phyloP scores from a whole-genome alignment of 352 stramenopile genomes.

The Phytophthora pluvialis region DNA sequence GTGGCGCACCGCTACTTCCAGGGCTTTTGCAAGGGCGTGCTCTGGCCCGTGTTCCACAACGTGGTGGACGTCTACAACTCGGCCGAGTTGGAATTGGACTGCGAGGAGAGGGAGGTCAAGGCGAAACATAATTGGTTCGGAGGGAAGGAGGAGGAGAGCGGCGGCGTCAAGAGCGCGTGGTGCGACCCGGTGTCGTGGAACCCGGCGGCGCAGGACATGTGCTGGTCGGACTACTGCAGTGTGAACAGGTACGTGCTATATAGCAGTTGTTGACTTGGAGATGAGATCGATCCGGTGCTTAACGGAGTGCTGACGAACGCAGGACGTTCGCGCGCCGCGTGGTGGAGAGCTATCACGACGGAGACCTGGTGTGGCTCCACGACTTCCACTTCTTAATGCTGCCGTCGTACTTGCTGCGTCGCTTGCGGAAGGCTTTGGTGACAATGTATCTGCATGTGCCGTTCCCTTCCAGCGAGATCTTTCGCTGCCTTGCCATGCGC shows the following conservation, averaged over 20 bases:
- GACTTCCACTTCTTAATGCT: conserved; percentile 98
- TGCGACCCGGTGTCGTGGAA: conserved; percentile 80
- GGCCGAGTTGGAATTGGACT: conserved; percentile 68
- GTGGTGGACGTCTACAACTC: conserved; percentile 96
- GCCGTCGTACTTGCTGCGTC: conserved; percentile 95
- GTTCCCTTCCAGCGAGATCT: conserved; percentile 99
- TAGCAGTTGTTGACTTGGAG: not conserved
- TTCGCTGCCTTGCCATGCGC: conserved; percentile 92
- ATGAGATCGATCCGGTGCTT: not conserved
- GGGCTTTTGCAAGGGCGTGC: conserved; percentile 97
- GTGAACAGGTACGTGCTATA: conserved; percentile 52
- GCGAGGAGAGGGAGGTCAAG: conserved; percentile 22
- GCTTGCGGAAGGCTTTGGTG: conserved; percentile 92
- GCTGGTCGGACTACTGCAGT: conserved; percentile 81
- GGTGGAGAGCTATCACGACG: conserved; percentile 79
- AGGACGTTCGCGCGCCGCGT: conserved; percentile 57
- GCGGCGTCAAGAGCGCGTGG: conserved; percentile 43
- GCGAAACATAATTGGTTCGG: conserved; percentile 17
- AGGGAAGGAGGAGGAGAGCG: conserved; percentile 17
- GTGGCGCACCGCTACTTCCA: conserved; percentile 89
- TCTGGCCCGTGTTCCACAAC: conserved; percentile 98
- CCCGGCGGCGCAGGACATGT: conserved; percentile 75
- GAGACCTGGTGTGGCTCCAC: conserved; percentile 97
- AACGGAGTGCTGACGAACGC: not conserved
- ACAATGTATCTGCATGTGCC: conserved; percentile 98